These are phyloP conservation scores for Jimgerdemannia flammicorona DNA, from an alignment of 192 early-diverging fungal genomes.

Conservation along the genomic window DNA sequence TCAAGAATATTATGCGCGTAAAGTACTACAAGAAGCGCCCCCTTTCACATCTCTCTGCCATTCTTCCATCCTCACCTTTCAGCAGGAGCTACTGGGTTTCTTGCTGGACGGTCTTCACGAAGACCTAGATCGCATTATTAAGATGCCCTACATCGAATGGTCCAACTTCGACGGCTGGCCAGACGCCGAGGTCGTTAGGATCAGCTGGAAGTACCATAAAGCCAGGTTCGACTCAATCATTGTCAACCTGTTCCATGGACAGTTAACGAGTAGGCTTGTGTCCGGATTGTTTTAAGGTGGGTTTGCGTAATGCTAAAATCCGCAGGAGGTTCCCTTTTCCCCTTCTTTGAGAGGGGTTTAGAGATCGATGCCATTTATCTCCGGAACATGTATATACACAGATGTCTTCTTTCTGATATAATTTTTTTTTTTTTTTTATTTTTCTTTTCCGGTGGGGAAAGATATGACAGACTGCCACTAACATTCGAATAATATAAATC, in stretches of 20 bases:
- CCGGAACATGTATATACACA: too few species aligned
- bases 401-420: neutral
- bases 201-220: slow-evolving; percentile 72
- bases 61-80: too few species aligned
- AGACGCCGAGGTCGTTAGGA: slow-evolving; percentile 64
- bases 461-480: neutral
- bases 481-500: neutral
- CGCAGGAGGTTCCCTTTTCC: too few species aligned
- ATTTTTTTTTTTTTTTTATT: slow-evolving; percentile 6
- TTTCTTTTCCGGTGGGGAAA: slow-evolving; percentile 17
- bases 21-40: too few species aligned
- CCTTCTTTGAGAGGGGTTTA: too few species aligned
- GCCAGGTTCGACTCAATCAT: slow-evolving; percentile 78
- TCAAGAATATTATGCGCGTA: too few species aligned
- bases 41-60: too few species aligned
- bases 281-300: slow-evolving; percentile 62
- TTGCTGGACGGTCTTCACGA: slow-evolving; percentile 85
- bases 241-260: slow-evolving; percentile 45
- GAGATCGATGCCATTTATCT: too few species aligned
- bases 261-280: slow-evolving; percentile 36
- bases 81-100: slow-evolving; percentile 77
- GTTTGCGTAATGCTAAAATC: slow-evolving; percentile 25
- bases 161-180: slow-evolving; percentile 68
- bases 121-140: slow-evolving; percentile 76
- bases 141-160: slow-evolving; percentile 76